Conservation (phyloP, 2,329 filamentous ascomycete species). For the Aspergillus eucalypticola region DNA sequence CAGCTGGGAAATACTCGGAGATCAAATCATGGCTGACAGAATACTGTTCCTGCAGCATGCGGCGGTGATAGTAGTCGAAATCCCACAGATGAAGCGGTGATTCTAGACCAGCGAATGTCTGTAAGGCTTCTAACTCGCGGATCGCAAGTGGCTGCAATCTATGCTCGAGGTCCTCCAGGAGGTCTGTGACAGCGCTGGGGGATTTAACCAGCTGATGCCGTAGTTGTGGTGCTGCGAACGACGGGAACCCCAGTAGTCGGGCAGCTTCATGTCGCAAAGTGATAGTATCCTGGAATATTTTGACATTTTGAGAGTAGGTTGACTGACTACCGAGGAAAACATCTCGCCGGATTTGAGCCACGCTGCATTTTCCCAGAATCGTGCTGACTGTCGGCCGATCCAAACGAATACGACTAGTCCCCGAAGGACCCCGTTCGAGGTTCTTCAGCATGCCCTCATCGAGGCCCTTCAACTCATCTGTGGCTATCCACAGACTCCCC, state of each 20-base stretch:
- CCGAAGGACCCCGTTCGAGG: background rate
- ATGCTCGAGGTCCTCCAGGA: background rate
- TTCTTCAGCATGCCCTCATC: background rate
- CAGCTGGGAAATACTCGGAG: conserved; percentile 1
- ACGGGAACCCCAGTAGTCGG: background rate
- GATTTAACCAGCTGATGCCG: background rate
- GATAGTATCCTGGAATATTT: background rate
- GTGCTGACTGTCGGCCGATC: background rate
- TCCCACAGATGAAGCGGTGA: background rate
- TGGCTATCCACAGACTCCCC: background rate
- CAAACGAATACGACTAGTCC: background rate
- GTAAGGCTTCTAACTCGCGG: background rate
- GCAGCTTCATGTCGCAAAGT: background rate
- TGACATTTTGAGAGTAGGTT: background rate
- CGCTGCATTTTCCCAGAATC: background rate
- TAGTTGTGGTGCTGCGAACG: background rate
- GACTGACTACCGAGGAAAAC: background rate
- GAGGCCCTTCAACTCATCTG: background rate
- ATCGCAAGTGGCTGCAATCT: background rate
- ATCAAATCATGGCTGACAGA: background rate
- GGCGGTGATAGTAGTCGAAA: conserved; percentile 5
- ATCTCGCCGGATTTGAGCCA: background rate
- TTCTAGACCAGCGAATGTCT: background rate
- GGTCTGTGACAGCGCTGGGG: background rate
- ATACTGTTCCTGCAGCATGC: background rate